Evolutionary conservation across 2,329 filamentous ascomycete genomes (phyloP).

Genomic region (Aureobasidium sp.): DNA sequence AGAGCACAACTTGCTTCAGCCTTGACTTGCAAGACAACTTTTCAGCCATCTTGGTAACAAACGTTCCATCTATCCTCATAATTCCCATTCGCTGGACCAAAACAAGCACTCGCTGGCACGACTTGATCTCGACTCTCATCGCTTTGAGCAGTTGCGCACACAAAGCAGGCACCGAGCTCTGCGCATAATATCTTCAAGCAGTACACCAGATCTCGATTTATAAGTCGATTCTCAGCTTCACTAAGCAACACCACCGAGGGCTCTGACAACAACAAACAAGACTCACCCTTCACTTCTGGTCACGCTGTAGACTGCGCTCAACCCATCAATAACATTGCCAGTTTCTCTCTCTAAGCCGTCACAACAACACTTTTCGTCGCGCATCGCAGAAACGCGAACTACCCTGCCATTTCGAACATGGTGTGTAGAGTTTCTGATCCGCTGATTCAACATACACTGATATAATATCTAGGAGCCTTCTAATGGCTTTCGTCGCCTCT

Average conservation of each 20-base stretch:
- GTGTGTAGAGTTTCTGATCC: neutral
- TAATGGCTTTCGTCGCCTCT: no score
- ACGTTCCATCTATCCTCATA: no score
- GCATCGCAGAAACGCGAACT: neutral
- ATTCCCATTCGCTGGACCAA: neutral
- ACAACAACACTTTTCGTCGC: neutral
- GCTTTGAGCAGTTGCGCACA: neutral
- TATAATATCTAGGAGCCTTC: neutral
- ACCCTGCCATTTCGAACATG: neutral
- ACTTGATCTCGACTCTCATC: neutral
- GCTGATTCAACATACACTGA: neutral
- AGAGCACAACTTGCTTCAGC: neutral
- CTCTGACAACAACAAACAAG: neutral
- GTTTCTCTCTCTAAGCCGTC: neutral
- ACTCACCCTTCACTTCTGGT: neutral
- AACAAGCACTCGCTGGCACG: neutral
- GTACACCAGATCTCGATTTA: neutral
- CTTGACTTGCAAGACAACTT: neutral
- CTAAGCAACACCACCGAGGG: neutral
- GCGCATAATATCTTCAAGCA: neutral
- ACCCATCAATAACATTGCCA: no score
- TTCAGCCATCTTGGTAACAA: neutral
- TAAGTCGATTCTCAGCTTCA: neutral
- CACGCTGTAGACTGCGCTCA: neutral
- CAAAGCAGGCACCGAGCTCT: neutral